Conservation (phyloP, 2,329 filamentous ascomycete species). For the Xylariaceae sp. region DNA sequence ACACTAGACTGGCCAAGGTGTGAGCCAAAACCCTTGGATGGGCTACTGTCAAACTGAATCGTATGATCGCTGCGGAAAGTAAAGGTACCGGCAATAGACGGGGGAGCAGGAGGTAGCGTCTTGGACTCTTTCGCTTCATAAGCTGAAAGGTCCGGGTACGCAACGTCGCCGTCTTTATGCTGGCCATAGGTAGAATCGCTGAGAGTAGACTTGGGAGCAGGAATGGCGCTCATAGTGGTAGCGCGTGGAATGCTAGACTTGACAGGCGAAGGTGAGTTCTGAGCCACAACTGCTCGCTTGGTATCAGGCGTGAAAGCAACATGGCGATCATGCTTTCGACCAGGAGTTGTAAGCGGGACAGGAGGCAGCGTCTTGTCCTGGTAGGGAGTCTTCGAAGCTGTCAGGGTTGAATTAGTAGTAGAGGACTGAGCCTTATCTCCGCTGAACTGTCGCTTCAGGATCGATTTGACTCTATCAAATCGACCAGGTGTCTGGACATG, state of each 20-base stretch:
- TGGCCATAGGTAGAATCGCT: slow-evolving; percentile 30
- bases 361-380: slow-evolving; percentile 51
- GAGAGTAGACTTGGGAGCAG: slow-evolving; percentile 31
- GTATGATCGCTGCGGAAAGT: slow-evolving; percentile 65
- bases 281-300: slow-evolving; percentile 43
- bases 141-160: slow-evolving; percentile 52
- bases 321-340: slow-evolving; percentile 63
- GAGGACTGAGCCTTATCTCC: slow-evolving; percentile 41
- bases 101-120: slow-evolving; percentile 21
- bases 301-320: slow-evolving; percentile 77
- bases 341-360: slow-evolving; percentile 60
- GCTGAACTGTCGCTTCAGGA: slow-evolving; percentile 44
- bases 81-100: slow-evolving; percentile 54
- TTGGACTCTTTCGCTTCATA: slow-evolving; percentile 26
- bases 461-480: slow-evolving; percentile 56
- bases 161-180: slow-evolving; percentile 34
- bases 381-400: slow-evolving; percentile 45
- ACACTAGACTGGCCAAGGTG: slow-evolving; percentile 58
- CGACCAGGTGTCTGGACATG: slow-evolving; percentile 45
- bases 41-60: slow-evolving; percentile 51
- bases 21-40: slow-evolving; percentile 51
- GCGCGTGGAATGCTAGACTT: slow-evolving; percentile 47
- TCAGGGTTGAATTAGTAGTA: slow-evolving; percentile 42
- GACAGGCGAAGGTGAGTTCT: slow-evolving; percentile 54
- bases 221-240: slow-evolving; percentile 34